phyloP scores from a whole-genome alignment of 768 basidiomycete genomes.

The Coprinopsis cinerea region DNA sequence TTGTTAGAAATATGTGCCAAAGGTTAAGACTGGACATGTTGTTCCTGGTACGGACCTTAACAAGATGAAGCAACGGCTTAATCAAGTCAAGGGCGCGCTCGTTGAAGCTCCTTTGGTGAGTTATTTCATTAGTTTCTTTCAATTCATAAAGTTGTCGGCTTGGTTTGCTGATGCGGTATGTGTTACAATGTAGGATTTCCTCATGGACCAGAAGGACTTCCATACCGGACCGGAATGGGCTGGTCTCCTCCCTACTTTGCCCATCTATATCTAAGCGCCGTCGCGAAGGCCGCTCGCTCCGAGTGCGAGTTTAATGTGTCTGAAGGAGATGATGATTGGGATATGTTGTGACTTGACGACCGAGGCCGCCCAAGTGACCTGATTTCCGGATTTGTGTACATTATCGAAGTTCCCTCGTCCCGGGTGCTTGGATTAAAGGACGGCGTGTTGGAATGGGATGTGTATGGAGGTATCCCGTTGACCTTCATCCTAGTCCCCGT shows the following conservation, averaged over 20 bases:
- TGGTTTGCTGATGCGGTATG: slow-evolving; percentile 8
- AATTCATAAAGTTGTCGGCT: neutral
- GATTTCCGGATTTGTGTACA: too few relatives aligned
- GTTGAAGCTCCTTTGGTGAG: slow-evolving; percentile 72
- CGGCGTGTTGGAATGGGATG: too few relatives aligned
- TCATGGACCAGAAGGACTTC: slow-evolving; percentile 74
- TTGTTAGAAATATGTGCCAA: slow-evolving; percentile 64
- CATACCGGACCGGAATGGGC: slow-evolving; percentile 67
- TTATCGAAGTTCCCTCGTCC: too few relatives aligned
- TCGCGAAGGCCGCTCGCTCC: neutral
- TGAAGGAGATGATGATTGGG: too few relatives aligned
- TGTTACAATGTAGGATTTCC: slow-evolving; percentile 56
- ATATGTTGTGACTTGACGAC: too few relatives aligned
- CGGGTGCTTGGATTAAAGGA: too few relatives aligned
- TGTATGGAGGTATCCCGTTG: too few relatives aligned
- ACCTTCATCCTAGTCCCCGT: too few relatives aligned
- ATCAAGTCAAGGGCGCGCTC: slow-evolving; percentile 61
- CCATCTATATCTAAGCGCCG: slow-evolving; percentile 60
- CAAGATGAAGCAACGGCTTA: slow-evolving; percentile 72
- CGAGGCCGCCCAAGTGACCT: too few relatives aligned
- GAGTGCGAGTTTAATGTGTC: too few relatives aligned
- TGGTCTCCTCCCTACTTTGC: slow-evolving; percentile 70
- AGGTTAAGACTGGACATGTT: slow-evolving; percentile 78
- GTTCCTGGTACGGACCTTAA: slow-evolving; percentile 58
- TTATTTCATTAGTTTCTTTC: slow-evolving; percentile 5